A percentile compares a stretch with the other conserved stretches of the same genome.
These are phyloP conservation scores for Epichloe hybrida DNA, from an alignment of 2,329 filamentous ascomycete species.

Conservation along the genomic window DNA sequence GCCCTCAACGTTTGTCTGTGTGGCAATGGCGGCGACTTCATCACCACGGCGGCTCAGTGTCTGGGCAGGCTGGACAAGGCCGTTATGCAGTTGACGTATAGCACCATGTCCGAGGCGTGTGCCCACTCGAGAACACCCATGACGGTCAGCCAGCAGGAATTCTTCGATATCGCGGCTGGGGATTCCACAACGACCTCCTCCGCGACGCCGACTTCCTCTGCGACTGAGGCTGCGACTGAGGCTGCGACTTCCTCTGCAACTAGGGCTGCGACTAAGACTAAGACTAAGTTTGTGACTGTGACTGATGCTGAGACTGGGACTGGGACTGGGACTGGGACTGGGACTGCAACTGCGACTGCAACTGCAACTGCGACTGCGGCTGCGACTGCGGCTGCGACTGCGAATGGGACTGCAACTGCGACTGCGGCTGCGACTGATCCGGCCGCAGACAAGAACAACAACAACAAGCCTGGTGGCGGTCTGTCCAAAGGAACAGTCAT, in stretches of 20 bases:
- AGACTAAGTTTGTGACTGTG: too few relatives aligned
- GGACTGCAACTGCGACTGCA: too few relatives aligned
- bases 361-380: neutral
- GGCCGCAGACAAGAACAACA: neutral
- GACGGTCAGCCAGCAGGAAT: conserved; percentile 26
- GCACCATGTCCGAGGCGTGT: conserved; percentile 30
- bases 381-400: neutral
- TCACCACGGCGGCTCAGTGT: conserved; percentile 32
- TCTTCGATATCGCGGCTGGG: conserved; percentile 16
- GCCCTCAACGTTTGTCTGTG: conserved; percentile 38
- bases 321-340: too few relatives aligned
- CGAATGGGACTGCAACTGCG: too few relatives aligned
- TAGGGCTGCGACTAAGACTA: too few relatives aligned
- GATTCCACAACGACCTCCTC: neutral
- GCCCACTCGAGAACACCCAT: conserved; percentile 29
- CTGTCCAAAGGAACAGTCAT: conserved; percentile 25
- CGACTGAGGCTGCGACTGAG: neutral
- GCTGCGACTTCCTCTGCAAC: neutral
- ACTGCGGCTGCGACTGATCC: neutral
- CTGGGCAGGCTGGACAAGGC: conserved; percentile 19
- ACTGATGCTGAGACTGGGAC: too few relatives aligned
- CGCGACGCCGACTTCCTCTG: neutral
- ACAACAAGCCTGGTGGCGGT: conserved; percentile 1
- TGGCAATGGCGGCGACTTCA: conserved; percentile 33
- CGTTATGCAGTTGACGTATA: conserved; percentile 30